Evolutionary conservation across 1,139 yeast genomes (phyloP), one percentile per base, ranked within the genome.

Genomic region (Debaryomycetaceae sp.): DNA sequence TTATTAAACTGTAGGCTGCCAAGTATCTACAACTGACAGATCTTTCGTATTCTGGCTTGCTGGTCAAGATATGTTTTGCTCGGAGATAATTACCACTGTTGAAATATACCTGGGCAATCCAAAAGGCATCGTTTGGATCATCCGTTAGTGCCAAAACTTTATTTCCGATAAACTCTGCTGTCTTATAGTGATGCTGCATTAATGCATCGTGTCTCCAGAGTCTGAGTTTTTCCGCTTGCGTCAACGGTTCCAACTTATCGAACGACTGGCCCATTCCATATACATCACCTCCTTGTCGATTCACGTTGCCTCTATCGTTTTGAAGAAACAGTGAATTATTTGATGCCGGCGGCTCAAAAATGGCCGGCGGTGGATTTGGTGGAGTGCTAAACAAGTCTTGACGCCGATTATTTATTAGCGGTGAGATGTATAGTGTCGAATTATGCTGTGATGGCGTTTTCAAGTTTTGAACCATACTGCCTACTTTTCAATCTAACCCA

Each of bases 121-220:
- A 93, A 62, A 90, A 91, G 11, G 97, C 97, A 63, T 93, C 98
- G 57, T 86, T 87, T 13, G 97, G 86, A 58, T 91, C 97, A 49
- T 80, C 77, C 1, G 91, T 86, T 47, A 91, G 68, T 0, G 91
- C 81, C 40, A 66, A 74, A 7, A 95, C 87, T 56, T 91, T 93
- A 66, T 93, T 97, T 9, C 97, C 99, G 33, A 95, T 80, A 59
- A 83, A 89, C 56, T 87, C 95, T 0, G 99, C 98, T 0, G 98
- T 88, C 41, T 78, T 77, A 62, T 87, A 87, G 51, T 91, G 96
- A 60, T 91, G 98, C 57, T 91, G 97, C 84, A 87, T 84, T 47
- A 87, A 66, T 0, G 99, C 96, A 60, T 90, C 97, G 51, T 90
- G 96, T 43, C 99, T 72, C 99, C 99, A 93, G 36, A 88, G 69